Base-by-base conservation (phyloP, 2,329 filamentous ascomycete species). In the Coniosporium tulheliwenetii region DNA sequence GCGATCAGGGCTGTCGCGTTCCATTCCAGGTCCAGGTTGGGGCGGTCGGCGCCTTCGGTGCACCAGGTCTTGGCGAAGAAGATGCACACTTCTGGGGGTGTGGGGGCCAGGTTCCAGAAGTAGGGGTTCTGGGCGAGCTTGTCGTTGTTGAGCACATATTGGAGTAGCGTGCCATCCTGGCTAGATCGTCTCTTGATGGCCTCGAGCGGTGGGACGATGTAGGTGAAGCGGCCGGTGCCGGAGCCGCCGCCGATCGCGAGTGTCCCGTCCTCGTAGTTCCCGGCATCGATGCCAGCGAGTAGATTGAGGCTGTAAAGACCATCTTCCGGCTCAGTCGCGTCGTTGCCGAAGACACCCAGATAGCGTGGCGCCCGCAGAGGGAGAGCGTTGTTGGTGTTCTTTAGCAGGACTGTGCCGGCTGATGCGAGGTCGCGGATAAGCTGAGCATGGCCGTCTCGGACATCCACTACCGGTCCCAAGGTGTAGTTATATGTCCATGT, bases 11-110 rank as follows among this genome's bases (percentile, higher is more conserved):
- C 51, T 3, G 56, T 56, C 14, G 54, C 56, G 43, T 69, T 55
- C 56, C 61, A 66, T 48, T 68, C 64, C n/a, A 58, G 51, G 16
- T 55, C 48, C 4, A 69, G 52, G 5, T 53, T 51, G 3, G 44
- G 43, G 14, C 67, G 57, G 45, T 70, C 67, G 12, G 47, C 52
- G 37, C 58, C 64, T 50, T 70, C 67, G 2, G 57, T 53, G 0
- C 65, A 64, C 53, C 58, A 69, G 12, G 52, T 70, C 69, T 77
- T 78, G 43, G 77, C 59, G 55, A 77, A 73, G 29, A 77, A 72
- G n/a, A 77, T 58, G 53, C 48, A 65, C 8, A 73, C 69, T 8
- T 66, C 61, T 7, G 64, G 59, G 1, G 65, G 50, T 13, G 48
- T 39, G 26, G 64, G 61, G n/a, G n/a, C n/a, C n/a, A n/a, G 10